Conservation (phyloP, 2,329 filamentous ascomycete genomes). For the Sporothrix brunneoviolacea region DNA sequence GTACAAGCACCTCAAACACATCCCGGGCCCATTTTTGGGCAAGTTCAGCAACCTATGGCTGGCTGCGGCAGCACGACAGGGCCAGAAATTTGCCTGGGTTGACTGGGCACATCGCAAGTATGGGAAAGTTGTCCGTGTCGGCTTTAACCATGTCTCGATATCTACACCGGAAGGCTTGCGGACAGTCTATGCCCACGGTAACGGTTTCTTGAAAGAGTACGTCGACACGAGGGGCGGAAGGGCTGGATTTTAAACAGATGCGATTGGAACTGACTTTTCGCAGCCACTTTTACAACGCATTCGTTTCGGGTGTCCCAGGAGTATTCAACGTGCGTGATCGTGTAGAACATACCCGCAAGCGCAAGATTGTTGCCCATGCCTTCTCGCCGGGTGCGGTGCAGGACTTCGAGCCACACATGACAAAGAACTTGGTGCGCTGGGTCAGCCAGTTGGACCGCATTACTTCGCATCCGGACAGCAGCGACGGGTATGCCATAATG, state of each 20-base stretch:
- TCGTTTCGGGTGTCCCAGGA: constrained; percentile 16
- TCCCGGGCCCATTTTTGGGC: constrained; percentile 14
- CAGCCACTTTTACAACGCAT: constrained; percentile 16
- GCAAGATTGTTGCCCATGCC: constrained; percentile 62
- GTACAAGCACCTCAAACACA: constrained; percentile 11
- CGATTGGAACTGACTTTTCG: too few species aligned
- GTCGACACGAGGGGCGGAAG: neutral
- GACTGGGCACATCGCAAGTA: constrained; percentile 15
- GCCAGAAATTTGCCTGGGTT: constrained; percentile 15
- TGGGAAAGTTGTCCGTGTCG: constrained; percentile 16
- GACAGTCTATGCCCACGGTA: constrained; percentile 16
- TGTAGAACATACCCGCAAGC: constrained; percentile 60
- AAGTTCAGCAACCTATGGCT: constrained; percentile 17
- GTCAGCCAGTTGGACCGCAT: constrained; percentile 12
- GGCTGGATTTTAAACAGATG: too few species aligned
- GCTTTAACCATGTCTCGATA: constrained; percentile 17
- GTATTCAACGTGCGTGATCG: constrained; percentile 65
- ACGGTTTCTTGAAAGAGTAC: constrained; percentile 16
- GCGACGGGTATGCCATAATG: constrained; percentile 5
- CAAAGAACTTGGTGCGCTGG: constrained; percentile 14
- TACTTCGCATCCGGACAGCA: neutral
- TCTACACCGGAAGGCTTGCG: constrained; percentile 13
- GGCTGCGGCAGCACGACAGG: constrained; percentile 7
- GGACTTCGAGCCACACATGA: constrained; percentile 18
- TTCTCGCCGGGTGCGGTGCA: constrained; percentile 33